A percentile compares a stretch with the other conserved stretches of the same genome.
Evolutionary conservation across 169 alveolate species (phyloP).

Genomic region (Blepharisma undulans): DNA sequence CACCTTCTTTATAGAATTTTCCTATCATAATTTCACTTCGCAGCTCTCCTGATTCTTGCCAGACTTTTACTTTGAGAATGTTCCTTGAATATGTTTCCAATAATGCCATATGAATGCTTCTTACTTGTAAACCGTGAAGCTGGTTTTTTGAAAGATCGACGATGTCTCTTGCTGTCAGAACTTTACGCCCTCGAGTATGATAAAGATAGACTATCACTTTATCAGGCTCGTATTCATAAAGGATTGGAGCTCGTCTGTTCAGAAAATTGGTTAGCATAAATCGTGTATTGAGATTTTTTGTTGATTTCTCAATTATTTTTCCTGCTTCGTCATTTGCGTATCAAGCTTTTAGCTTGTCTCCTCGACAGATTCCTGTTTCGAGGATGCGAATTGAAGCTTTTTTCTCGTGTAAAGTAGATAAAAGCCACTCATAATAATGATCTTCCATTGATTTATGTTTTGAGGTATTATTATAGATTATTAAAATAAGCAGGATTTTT

Average conservation of each 20-base stretch:
- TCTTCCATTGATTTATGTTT: not conserved
- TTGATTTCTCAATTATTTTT: not conserved
- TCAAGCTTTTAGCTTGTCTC: not conserved
- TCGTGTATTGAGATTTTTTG: not conserved
- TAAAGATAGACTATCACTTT: conserved; percentile 16
- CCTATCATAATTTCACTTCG: not conserved
- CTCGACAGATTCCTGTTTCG: conserved; percentile 35
- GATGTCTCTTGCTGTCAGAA: conserved; percentile 6
- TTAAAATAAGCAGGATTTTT: not conserved
- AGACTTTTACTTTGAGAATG: not conserved
- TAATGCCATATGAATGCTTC: conserved; percentile 25
- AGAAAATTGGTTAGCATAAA: not conserved
- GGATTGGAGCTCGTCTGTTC: conserved; percentile 19
- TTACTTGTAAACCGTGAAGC: conserved; percentile 30
- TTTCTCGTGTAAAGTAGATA: not conserved
- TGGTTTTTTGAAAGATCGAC: conserved; percentile 31
- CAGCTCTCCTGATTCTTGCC: not conserved
- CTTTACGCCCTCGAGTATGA: not conserved
- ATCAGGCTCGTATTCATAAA: conserved; percentile 33
- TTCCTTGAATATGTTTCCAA: not conserved
- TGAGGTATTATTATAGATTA: not conserved
- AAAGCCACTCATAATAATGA: not conserved
- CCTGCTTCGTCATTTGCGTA: not conserved
- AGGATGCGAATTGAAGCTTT: not conserved
- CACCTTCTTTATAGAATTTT: not conserved